Percentiles rank a stretch among this genome's conserved stretches.
Evolutionary conservation across 192 early-diverging fungal species (phyloP).

Genomic region (Podila horticola): DNA sequence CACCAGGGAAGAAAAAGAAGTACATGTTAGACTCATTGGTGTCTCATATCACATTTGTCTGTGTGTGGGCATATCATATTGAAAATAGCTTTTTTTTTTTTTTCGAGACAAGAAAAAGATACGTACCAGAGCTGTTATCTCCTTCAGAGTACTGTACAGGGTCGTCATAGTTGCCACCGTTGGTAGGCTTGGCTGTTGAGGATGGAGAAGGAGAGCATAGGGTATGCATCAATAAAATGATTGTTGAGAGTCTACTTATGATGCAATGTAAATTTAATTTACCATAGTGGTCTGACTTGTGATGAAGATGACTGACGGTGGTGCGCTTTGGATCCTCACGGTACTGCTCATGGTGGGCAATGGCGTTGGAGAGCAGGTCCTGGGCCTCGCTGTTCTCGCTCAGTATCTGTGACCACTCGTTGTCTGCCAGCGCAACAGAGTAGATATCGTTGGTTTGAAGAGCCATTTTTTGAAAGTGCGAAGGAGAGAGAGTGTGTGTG

Average conservation of each 20-base stretch:
- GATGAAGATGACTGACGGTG: conserved; percentile 35
- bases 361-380: conserved; percentile 55
- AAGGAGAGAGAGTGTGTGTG: not conserved
- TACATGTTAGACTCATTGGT: too few species aligned
- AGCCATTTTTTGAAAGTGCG: conserved; percentile 14
- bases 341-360: conserved; percentile 55
- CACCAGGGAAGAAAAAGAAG: not conserved
- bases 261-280: not conserved
- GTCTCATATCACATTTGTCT: too few species aligned
- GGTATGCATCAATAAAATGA: not conserved
- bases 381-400: conserved; percentile 55
- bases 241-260: not conserved
- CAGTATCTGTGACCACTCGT: conserved; percentile 46
- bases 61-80: too few species aligned
- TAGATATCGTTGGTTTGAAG: conserved; percentile 31
- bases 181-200: not conserved
- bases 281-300: conserved; percentile 6
- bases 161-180: not conserved
- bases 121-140: conserved; percentile 36
- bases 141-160: conserved; percentile 25
- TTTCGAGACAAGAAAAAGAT: not conserved
- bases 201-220: not conserved
- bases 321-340: conserved; percentile 55
- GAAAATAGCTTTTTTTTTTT: not conserved
- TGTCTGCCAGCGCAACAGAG: conserved; percentile 23